phyloP scores from a whole-genome alignment of 2,329 filamentous ascomycete species.

The Oidium heveae region DNA sequence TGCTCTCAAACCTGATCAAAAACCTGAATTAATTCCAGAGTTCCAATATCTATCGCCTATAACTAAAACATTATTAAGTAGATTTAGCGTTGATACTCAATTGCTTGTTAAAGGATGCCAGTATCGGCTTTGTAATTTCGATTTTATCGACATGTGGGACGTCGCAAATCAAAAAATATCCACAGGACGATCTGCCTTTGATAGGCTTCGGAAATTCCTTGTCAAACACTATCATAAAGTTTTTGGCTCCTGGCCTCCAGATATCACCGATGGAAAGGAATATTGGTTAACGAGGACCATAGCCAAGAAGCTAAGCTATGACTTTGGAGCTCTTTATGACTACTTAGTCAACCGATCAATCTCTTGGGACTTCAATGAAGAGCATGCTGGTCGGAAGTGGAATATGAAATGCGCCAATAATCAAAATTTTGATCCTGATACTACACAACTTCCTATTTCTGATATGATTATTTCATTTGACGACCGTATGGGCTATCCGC shows the following conservation, averaged over 20 bases:
- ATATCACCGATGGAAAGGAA: constrained; percentile 17
- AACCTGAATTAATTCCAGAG: constrained; percentile 26
- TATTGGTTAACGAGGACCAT: constrained; percentile 36
- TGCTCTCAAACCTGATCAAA: constrained; percentile 7
- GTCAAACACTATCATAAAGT: constrained; percentile 27
- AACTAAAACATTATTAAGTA: constrained; percentile 35
- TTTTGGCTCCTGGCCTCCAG: constrained; percentile 38
- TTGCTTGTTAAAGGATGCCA: constrained; percentile 36
- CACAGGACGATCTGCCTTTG: constrained; percentile 21
- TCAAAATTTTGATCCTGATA: constrained; percentile 24
- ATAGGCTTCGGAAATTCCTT: constrained; percentile 35
- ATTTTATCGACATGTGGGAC: constrained; percentile 36
- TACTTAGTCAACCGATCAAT: constrained; percentile 44
- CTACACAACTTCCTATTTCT: constrained; percentile 31
- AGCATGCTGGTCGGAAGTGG: constrained; percentile 36
- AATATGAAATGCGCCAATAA: constrained; percentile 24
- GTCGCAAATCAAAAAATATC: constrained; percentile 3
- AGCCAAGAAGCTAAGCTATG: constrained; percentile 30
- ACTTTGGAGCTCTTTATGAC: constrained; percentile 45
- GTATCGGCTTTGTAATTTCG: constrained; percentile 31
- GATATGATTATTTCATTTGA: constrained; percentile 42
- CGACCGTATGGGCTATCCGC: constrained; percentile 33
- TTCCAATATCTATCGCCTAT: constrained; percentile 33
- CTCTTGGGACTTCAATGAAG: constrained; percentile 36
- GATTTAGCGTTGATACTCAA: constrained; percentile 33